phyloP scores from a whole-genome alignment of 2,329 filamentous ascomycete species.

The Trichoderma hamatum region DNA sequence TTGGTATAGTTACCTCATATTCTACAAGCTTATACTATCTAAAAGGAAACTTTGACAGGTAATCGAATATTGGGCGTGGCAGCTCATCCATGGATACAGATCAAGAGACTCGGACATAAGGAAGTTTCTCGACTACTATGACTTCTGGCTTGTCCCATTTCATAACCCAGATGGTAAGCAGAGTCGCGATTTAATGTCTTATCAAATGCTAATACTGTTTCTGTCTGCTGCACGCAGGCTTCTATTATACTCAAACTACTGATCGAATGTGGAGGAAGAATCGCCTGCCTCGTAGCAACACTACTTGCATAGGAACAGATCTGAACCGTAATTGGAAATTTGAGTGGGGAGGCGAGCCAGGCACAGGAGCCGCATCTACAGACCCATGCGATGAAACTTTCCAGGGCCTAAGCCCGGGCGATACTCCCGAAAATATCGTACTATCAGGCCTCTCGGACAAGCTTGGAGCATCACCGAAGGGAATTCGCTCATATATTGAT shows the following conservation, averaged over 20 bases:
- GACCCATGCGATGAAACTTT: slow-evolving; percentile 56
- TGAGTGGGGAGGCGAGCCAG: slow-evolving; percentile 49
- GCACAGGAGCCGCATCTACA: slow-evolving; percentile 51
- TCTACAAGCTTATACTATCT: slow-evolving; percentile 26
- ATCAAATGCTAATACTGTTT: background rate
- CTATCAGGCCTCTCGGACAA: slow-evolving; percentile 10
- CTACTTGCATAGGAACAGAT: slow-evolving; percentile 55
- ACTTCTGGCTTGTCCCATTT: slow-evolving; percentile 66
- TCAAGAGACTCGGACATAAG: slow-evolving; percentile 42
- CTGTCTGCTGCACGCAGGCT: slow-evolving; percentile 44
- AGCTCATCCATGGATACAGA: slow-evolving; percentile 51
- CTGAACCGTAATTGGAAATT: slow-evolving; percentile 64
- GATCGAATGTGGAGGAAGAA: slow-evolving; percentile 67
- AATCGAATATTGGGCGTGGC: slow-evolving; percentile 58
- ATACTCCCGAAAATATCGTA: slow-evolving; percentile 55
- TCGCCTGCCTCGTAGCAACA: slow-evolving; percentile 46
- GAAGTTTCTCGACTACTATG: slow-evolving; percentile 60
- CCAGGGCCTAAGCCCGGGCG: slow-evolving; percentile 46
- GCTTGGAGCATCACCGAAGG: background rate
- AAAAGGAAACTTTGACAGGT: slow-evolving; percentile 34
- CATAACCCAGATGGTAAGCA: slow-evolving; percentile 61
- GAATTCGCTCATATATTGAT: slow-evolving; percentile 20
- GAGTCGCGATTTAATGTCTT: too few relatives aligned
- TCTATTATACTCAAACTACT: slow-evolving; percentile 59
- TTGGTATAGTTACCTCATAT: slow-evolving; percentile 45